Percentiles rank a stretch among this genome's conserved stretches.
These are phyloP conservation scores for Corchorus capsularis DNA, from an alignment of 345 rosid genomes.

Conservation along the genomic window DNA sequence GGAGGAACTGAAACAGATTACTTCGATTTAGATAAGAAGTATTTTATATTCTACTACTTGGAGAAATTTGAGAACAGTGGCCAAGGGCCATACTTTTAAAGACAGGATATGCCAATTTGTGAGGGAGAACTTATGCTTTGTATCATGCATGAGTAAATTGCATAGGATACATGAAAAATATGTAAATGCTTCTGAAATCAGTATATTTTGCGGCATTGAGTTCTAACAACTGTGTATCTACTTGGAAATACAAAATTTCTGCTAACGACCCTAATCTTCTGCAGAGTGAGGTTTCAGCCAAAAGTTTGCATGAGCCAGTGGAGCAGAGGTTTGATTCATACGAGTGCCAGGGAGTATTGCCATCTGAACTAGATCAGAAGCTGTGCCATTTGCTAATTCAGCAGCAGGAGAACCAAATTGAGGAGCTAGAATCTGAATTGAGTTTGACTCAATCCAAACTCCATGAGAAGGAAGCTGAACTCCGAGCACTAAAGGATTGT, in stretches of 20 bases:
- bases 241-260: neutral
- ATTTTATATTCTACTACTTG: neutral
- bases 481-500: slow-evolving; percentile 77
- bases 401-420: slow-evolving; percentile 79
- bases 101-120: neutral
- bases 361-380: slow-evolving; percentile 73
- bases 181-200: neutral
- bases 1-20: neutral
- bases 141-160: neutral
- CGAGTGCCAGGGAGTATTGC: slow-evolving; percentile 59
- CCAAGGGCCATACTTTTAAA: neutral
- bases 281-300: slow-evolving; percentile 34
- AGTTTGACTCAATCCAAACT: slow-evolving; percentile 66
- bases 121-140: neutral
- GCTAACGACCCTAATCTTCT: slow-evolving; percentile 18
- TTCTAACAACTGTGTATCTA: slow-evolving; percentile 1
- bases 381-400: slow-evolving; percentile 68
- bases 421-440: slow-evolving; percentile 71
- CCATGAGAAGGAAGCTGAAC: slow-evolving; percentile 76
- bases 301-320: slow-evolving; percentile 35
- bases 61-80: slow-evolving; percentile 3
- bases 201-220: neutral
- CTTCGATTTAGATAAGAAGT: neutral
- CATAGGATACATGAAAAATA: neutral
- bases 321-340: slow-evolving; percentile 38